These are phyloP conservation scores for Boletus insuetus DNA, from an alignment of 768 basidiomycete species.

Conservation along the genomic window DNA sequence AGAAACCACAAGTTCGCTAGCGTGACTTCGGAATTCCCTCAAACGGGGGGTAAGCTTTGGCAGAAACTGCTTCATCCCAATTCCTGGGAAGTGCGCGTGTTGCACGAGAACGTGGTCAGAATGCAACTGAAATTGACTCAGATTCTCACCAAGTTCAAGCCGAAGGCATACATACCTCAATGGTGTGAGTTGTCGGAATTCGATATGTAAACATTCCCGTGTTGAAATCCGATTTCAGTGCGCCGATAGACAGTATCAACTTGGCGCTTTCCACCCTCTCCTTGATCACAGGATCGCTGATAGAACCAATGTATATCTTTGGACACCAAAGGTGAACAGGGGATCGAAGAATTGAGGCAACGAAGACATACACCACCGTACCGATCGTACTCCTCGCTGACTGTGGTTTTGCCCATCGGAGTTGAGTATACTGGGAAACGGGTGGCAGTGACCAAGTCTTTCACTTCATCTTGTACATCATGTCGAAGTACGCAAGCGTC, in stretches of 20 bases:
- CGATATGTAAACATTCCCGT: conserved; percentile 84
- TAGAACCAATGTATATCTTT: conserved; percentile 74
- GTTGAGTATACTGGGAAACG: conserved; percentile 71
- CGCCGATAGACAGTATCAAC: conserved; percentile 71
- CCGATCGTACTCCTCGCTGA: conserved; percentile 67
- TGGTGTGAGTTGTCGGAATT: conserved; percentile 52
- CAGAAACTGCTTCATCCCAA: conserved; percentile 77
- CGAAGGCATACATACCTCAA: conserved; percentile 51
- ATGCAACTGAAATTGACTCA: conserved; percentile 53
- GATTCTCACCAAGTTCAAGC: not conserved
- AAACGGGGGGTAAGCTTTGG: conserved; percentile 64
- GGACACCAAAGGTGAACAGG: not conserved
- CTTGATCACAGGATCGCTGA: conserved; percentile 64
- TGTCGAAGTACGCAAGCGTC: conserved; percentile 82
- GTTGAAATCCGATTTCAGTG: conserved; percentile 78
- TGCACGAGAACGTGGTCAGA: conserved; percentile 68
- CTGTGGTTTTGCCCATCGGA: conserved; percentile 78
- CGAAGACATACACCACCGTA: conserved; percentile 70
- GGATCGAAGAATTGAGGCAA: not conserved
- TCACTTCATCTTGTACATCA: conserved; percentile 58
- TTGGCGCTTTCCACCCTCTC: conserved; percentile 72
- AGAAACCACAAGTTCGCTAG: conserved; percentile 47
- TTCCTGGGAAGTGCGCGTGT: conserved; percentile 58
- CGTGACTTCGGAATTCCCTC: conserved; percentile 37
- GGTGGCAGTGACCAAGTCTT: conserved; percentile 60